phyloP scores from a whole-genome alignment of 106 monocot species.

The Dendrobium nobile region DNA sequence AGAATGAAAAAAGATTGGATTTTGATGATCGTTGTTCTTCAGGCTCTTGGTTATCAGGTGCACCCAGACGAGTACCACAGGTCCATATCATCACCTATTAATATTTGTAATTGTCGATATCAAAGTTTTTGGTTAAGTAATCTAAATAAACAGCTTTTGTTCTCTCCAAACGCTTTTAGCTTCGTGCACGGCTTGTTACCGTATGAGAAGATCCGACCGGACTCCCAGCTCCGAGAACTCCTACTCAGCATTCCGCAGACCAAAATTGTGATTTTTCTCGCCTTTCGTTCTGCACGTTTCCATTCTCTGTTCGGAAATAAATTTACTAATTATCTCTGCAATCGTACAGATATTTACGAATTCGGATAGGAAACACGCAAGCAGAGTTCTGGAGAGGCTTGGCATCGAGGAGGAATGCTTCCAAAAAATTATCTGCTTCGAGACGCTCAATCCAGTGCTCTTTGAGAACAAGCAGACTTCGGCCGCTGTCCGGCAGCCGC shows the following conservation, averaged over 20 bases:
- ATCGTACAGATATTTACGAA: constrained; percentile 69
- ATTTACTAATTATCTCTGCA: background rate
- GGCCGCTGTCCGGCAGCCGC: background rate
- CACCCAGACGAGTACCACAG: constrained; percentile 92
- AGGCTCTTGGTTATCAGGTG: constrained; percentile 75
- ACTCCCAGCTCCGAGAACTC: constrained; percentile 51
- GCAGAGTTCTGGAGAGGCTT: constrained; percentile 42
- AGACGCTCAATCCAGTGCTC: constrained; percentile 74
- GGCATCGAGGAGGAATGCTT: constrained; percentile 58
- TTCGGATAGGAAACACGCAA: constrained; percentile 65
- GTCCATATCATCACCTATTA: constrained; percentile 13
- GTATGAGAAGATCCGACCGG: constrained; percentile 60
- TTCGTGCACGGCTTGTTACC: constrained; percentile 80
- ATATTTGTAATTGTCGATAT: background rate
- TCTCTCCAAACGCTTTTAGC: constrained; percentile 23
- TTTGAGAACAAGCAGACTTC: constrained; percentile 14
- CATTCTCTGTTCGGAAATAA: background rate
- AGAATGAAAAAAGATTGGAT: background rate
- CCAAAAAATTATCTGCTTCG: constrained; percentile 62
- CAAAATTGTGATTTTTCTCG: constrained; percentile 51
- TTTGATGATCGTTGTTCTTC: constrained; percentile 1
- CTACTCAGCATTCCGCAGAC: constrained; percentile 51
- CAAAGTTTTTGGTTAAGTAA: constrained; percentile 5
- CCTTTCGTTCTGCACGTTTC: background rate
- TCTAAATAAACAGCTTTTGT: constrained; percentile 8